Base-by-base conservation (phyloP, 2,329 filamentous ascomycete genomes). In the Colletotrichum tabaci region DNA sequence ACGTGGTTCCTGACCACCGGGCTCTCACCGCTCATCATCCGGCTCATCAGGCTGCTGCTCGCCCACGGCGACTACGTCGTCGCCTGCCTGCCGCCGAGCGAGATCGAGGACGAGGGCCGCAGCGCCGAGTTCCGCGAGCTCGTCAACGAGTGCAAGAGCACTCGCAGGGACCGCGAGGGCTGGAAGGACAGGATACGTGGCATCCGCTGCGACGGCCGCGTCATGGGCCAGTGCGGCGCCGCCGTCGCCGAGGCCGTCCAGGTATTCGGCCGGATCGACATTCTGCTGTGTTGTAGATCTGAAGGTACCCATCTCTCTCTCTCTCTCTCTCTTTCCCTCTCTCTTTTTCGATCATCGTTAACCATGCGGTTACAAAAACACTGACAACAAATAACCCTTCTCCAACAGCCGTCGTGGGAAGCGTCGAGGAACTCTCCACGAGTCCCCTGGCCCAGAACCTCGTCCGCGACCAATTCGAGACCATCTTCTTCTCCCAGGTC, bases 1-100 rank as follows among this genome's bases (percentile, higher is more conserved):
- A 94, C 96, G 77, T 98, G 96, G 96, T 91, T 99, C 79, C 86
- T 99, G 75, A 98, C 95, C 13, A 92, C 94, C 71, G 94, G 94
- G 44, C 89, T 96, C 72, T 96, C 94, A 46, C 94, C 96, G 15
- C 89, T 98, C 74, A 92, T 92, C 65, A 93, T 98, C 72, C 92
- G 94, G 56, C 88, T 98, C 69, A 93, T 94, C 65, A 91, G 93
- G 66, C 90, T 94, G 76, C 87, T 97, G 53, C 91, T 98, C 58
- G 90, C 90, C n/a, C 95, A 98, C 82, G 96, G 96, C 60, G 96
- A 98, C 82, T 95, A 93, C 80, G 93, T 97, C 57, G 92, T 96
- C 58, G 93, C 94, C 6, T 96, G 95, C 65, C 87, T 98, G 44
- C 90, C 93, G 58, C 92, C 94, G 3, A 85, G 88, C 61, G 94